Evolutionary conservation across 1,284 basidiomycete species (phyloP).

Genomic region (Exobasidium rhododendri): DNA sequence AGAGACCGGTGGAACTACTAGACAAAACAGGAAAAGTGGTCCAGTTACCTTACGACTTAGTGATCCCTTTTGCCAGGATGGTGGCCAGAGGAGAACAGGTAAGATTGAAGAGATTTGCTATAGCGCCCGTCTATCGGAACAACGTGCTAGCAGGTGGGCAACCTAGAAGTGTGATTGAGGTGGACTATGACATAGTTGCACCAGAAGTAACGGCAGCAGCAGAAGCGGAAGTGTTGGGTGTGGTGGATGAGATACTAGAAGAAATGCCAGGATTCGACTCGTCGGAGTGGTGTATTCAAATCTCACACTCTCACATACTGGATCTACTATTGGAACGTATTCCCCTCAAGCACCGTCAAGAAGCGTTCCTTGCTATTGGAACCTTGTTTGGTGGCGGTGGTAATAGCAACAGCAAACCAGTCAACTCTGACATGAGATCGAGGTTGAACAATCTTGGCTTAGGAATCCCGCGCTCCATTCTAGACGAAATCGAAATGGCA

Average conservation of each 20-base stretch:
- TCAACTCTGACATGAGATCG: constrained; percentile 17
- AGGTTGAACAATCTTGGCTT: constrained; percentile 35
- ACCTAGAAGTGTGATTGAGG: constrained; percentile 51
- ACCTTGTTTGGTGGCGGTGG: not conserved
- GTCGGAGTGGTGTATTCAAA: constrained; percentile 47
- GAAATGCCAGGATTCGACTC: constrained; percentile 45
- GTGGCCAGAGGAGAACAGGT: constrained; percentile 71
- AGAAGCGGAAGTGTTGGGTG: constrained; percentile 49
- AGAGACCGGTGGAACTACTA: constrained; percentile 75
- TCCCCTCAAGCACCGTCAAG: constrained; percentile 38
- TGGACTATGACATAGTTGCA: constrained; percentile 54
- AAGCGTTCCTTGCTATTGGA: constrained; percentile 13
- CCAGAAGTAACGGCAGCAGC: constrained; percentile 49
- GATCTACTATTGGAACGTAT: constrained; percentile 46
- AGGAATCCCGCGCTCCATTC: constrained; percentile 34
- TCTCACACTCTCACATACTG: constrained; percentile 46
- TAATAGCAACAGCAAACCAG: not conserved
- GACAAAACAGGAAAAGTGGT: constrained; percentile 61
- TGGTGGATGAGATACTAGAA: constrained; percentile 50
- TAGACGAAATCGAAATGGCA: constrained; percentile 49
- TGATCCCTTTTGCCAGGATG: constrained; percentile 78
- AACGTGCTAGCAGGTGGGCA: constrained; percentile 55
- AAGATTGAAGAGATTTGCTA: constrained; percentile 85
- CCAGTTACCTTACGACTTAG: constrained; percentile 52
- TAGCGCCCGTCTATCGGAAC: constrained; percentile 57